Evolutionary conservation across 139 green algal species (phyloP).

Genomic region (Haematococcus lacustris): DNA sequence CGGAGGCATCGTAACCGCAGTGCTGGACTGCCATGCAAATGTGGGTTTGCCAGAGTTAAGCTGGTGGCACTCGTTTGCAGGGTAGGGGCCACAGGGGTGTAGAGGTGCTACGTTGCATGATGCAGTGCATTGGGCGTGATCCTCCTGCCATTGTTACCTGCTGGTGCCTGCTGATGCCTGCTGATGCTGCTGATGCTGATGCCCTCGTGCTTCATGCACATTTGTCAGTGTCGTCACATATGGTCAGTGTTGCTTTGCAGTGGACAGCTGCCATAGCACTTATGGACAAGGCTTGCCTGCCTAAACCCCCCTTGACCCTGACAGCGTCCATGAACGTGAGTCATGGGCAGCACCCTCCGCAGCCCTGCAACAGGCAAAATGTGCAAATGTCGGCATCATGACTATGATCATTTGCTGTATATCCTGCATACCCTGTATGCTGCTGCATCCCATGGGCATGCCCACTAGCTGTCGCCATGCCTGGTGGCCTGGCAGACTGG

Average conservation of each 20-base stretch:
- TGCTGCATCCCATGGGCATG: not conserved
- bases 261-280: slow-evolving; percentile 73
- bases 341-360: not conserved
- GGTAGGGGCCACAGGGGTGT: too few species aligned
- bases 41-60: too few species aligned
- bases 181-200: too few species aligned
- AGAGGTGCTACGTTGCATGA: too few species aligned
- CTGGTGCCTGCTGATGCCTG: too few species aligned
- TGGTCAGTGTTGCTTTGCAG: slow-evolving; percentile 26
- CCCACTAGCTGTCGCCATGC: not conserved
- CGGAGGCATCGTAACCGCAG: slow-evolving; percentile 60
- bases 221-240: too few species aligned
- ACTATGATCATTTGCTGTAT: not conserved
- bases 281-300: slow-evolving; percentile 68
- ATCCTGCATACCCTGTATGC: not conserved
- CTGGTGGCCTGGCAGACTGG: not conserved
- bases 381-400: not conserved
- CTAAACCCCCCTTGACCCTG: slow-evolving; percentile 73
- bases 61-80: too few species aligned
- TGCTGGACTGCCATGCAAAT: slow-evolving; percentile 76
- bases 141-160: too few species aligned
- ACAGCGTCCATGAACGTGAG: slow-evolving; percentile 63
- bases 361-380: not conserved
- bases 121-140: too few species aligned
- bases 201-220: too few species aligned